These are phyloP conservation scores for Zymoseptoria crescenta DNA, from an alignment of 2,329 filamentous ascomycete genomes.

Conservation along the genomic window DNA sequence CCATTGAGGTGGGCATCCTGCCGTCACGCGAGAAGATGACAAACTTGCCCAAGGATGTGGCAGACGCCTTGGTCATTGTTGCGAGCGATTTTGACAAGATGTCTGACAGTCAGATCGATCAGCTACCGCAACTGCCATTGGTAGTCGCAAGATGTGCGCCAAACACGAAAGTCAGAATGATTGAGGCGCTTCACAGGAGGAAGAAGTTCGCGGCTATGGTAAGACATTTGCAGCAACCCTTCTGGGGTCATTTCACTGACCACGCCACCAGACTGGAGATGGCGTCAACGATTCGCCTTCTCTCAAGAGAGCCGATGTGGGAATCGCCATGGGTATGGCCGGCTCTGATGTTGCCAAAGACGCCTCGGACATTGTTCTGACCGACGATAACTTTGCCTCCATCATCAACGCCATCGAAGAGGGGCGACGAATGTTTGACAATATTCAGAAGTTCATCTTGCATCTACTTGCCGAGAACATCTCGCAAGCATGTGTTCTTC, in stretches of 20 bases:
- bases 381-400: conserved; percentile 81
- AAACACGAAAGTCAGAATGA: conserved; percentile 84
- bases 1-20: conserved; percentile 75
- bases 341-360: conserved; percentile 82
- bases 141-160: conserved; percentile 80
- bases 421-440: conserved; percentile 78
- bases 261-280: conserved; percentile 57
- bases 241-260: too few relatives aligned
- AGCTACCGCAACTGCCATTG: conserved; percentile 64
- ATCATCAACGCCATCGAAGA: conserved; percentile 78
- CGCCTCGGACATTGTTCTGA: conserved; percentile 74
- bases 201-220: conserved; percentile 69
- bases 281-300: conserved; percentile 83
- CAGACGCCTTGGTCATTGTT: conserved; percentile 62
- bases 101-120: conserved; percentile 65
- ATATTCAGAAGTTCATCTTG: conserved; percentile 81
- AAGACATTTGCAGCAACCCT: too few relatives aligned
- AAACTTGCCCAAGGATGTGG: conserved; percentile 53
- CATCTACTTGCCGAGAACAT: conserved; percentile 94
- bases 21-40: conserved; percentile 43
- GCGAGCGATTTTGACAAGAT: conserved; percentile 55
- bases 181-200: conserved; percentile 74
- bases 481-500: conserved; percentile 74
- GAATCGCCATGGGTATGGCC: conserved; percentile 79
- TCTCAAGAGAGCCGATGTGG: conserved; percentile 72